These are phyloP conservation scores for Protomyces inouyei DNA, from an alignment of 1,139 yeast species.

Conservation along the genomic window DNA sequence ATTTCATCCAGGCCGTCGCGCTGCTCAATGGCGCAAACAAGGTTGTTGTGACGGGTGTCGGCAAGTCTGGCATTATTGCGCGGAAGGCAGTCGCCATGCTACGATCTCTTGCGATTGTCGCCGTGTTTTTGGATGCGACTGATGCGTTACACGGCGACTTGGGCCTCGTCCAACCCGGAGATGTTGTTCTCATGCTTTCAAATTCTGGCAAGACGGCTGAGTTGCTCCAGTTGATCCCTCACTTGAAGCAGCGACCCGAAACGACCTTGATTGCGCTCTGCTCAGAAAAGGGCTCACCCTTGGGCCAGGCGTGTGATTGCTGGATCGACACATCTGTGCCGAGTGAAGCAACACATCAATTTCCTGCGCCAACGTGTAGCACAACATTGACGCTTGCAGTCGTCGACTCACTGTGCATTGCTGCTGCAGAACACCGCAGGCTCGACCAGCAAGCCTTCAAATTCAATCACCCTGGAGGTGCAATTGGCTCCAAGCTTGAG, in stretches of 20 bases:
- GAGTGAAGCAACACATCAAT: slow-evolving; percentile 49
- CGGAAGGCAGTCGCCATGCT: slow-evolving; percentile 74
- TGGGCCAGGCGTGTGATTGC: slow-evolving; percentile 49
- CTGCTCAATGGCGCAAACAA: slow-evolving; percentile 19
- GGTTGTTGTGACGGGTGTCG: slow-evolving; percentile 38
- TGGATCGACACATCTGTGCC: slow-evolving; percentile 64
- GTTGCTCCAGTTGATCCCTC: slow-evolving; percentile 55
- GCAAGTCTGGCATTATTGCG: slow-evolving; percentile 77
- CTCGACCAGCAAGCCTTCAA: slow-evolving; percentile 42
- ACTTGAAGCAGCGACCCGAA: slow-evolving; percentile 51
- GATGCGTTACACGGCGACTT: slow-evolving; percentile 91
- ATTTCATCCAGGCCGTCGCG: slow-evolving; percentile 20
- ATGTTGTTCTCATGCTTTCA: slow-evolving; percentile 62
- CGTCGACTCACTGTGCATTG: slow-evolving; percentile 59
- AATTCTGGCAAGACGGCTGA: slow-evolving; percentile 86
- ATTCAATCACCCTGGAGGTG: slow-evolving; percentile 84
- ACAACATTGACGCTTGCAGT: slow-evolving; percentile 71
- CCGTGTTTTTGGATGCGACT: slow-evolving; percentile 68
- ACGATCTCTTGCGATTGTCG: slow-evolving; percentile 67
- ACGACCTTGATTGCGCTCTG: slow-evolving; percentile 50
- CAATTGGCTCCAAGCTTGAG: slow-evolving; percentile 51
- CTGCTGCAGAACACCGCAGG: slow-evolving; percentile 20
- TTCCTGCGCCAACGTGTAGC: slow-evolving; percentile 84
- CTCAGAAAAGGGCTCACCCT: slow-evolving; percentile 48
- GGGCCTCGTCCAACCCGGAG: slow-evolving; percentile 61